Conservation (phyloP, 1,139 yeast species). For the Suhomyces yuchorum region DNA sequence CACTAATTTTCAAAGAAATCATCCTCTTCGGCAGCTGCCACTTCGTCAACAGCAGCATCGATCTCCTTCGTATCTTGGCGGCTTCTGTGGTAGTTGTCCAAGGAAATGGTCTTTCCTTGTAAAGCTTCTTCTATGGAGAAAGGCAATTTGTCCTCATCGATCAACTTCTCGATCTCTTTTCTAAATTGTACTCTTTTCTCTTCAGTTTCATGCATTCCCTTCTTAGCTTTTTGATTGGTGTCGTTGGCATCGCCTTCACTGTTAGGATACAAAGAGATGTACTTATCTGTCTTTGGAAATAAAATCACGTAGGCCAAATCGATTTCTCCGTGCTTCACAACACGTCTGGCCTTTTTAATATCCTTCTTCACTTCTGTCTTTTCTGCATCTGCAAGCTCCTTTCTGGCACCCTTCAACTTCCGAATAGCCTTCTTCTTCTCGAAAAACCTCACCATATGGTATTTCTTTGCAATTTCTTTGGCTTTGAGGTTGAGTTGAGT, state of each 20-base stretch:
- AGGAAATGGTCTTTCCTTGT: slow-evolving; percentile 43
- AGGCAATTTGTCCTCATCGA: slow-evolving; percentile 56
- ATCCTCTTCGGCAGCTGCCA: slow-evolving; percentile 35
- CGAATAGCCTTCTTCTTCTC: slow-evolving; percentile 88
- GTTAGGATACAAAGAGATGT: slow-evolving; percentile 73
- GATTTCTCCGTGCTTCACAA: slow-evolving; percentile 58
- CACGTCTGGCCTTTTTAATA: slow-evolving; percentile 53
- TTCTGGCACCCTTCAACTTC: slow-evolving; percentile 64
- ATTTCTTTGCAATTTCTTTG: slow-evolving; percentile 67
- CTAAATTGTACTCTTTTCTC: slow-evolving; percentile 51
- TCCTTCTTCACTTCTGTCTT: slow-evolving; percentile 51
- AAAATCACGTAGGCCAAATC: slow-evolving; percentile 77
- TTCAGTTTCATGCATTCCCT: slow-evolving; percentile 52
- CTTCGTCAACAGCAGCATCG: slow-evolving; percentile 41
- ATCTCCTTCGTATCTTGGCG: slow-evolving; percentile 30
- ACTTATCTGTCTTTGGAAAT: slow-evolving; percentile 80
- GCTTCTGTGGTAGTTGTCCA: slow-evolving; percentile 19
- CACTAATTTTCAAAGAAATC: slow-evolving; percentile 44
- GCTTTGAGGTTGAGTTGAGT: slow-evolving; percentile 54
- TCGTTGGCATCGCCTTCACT: slow-evolving; percentile 27
- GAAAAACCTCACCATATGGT: slow-evolving; percentile 92
- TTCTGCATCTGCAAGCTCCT: slow-evolving; percentile 43
- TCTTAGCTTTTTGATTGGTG: slow-evolving; percentile 43
- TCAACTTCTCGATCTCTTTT: slow-evolving; percentile 51
- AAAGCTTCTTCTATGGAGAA: slow-evolving; percentile 60